Evolutionary conservation across 2,329 filamentous ascomycete species (phyloP).

Genomic region (Aspergillus sp.): DNA sequence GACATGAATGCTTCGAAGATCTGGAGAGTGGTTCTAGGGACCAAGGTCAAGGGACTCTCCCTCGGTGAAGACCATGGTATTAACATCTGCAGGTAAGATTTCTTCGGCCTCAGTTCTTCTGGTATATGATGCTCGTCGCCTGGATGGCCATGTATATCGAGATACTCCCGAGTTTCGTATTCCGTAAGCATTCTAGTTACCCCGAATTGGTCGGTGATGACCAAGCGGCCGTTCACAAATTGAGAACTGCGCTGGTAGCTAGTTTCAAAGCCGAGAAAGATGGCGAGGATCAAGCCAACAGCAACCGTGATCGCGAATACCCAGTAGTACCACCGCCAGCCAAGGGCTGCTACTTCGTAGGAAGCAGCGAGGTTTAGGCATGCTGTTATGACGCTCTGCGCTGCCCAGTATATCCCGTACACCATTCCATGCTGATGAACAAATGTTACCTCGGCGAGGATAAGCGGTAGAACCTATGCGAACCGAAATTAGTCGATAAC

Average conservation of each 20-base stretch:
- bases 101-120: slow-evolving; percentile 1
- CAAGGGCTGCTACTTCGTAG: slow-evolving; percentile 36
- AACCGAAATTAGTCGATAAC: background rate
- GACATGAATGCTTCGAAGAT: slow-evolving; percentile 30
- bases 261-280: slow-evolving; percentile 45
- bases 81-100: slow-evolving; percentile 30
- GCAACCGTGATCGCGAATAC: slow-evolving; percentile 38
- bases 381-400: slow-evolving; percentile 36
- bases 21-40: slow-evolving; percentile 20
- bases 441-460: slow-evolving; percentile 43
- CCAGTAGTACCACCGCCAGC: slow-evolving; percentile 47
- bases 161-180: slow-evolving; percentile 25
- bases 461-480: slow-evolving; percentile 35
- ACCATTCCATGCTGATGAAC: slow-evolving; percentile 39
- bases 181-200: slow-evolving; percentile 37
- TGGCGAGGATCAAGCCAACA: slow-evolving; percentile 36
- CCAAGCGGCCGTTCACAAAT: slow-evolving; percentile 34
- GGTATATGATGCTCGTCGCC: background rate
- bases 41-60: slow-evolving; percentile 12
- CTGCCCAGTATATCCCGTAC: slow-evolving; percentile 42
- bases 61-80: slow-evolving; percentile 24
- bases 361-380: slow-evolving; percentile 35
- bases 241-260: slow-evolving; percentile 36
- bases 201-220: slow-evolving; percentile 42
- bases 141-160: background rate